Percentiles rank a stretch among this genome's conserved stretches.
phyloP scores from a whole-genome alignment of 2,329 filamentous ascomycete genomes.

The Ophiostoma sp. region DNA sequence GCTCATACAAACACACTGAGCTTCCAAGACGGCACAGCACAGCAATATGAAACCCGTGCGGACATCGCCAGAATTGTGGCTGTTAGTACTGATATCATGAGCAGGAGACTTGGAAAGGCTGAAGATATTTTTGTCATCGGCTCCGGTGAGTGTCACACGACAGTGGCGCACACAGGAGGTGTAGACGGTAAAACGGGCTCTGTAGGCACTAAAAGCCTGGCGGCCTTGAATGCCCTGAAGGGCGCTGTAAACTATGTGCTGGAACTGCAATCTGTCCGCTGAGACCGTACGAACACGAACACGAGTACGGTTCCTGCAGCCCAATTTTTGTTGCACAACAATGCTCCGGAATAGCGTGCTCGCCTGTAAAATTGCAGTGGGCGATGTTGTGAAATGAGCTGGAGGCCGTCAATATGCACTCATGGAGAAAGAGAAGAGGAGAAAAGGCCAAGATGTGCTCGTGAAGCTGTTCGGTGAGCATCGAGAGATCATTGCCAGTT shows the following conservation, averaged over 20 bases:
- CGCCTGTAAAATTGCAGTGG: not conserved
- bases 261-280: constrained; percentile 4
- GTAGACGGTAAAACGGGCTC: not conserved
- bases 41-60: not conserved
- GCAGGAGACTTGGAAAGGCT: not conserved
- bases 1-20: not conserved
- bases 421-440: not conserved
- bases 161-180: not conserved
- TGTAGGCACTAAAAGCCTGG: not conserved
- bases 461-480: not conserved
- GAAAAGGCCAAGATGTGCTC: not conserved
- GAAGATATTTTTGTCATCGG: not conserved
- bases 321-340: not conserved
- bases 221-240: not conserved
- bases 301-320: constrained; percentile 22
- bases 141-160: not conserved
- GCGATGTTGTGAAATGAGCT: not conserved
- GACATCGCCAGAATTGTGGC: not conserved
- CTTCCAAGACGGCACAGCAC: not conserved
- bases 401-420: not conserved
- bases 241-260: not conserved
- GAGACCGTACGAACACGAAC: constrained; percentile 24
- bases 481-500: not conserved
- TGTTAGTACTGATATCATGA: not conserved
- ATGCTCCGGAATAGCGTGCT: not conserved